Percentiles rank a stretch among this genome's conserved stretches.
phyloP scores from a whole-genome alignment of 2,329 filamentous ascomycete species.

The Venturia pyrina region DNA sequence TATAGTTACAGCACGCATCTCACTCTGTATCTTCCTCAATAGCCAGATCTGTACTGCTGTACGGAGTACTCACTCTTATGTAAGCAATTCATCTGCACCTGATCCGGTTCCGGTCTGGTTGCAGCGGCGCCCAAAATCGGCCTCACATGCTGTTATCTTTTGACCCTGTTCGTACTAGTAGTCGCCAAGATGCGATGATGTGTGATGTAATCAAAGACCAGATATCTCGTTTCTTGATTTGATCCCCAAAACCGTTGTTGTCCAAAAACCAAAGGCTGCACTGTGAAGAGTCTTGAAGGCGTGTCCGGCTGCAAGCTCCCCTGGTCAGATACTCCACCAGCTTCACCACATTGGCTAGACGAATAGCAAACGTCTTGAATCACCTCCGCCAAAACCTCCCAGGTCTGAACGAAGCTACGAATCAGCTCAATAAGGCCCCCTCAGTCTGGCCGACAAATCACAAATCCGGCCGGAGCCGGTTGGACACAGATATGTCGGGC shows the following conservation, averaged over 20 bases:
- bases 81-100: too few species aligned
- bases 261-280: too few species aligned
- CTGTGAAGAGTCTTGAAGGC: not conserved
- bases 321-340: not conserved
- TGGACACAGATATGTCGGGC: constrained; percentile 1
- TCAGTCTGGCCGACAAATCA: not conserved
- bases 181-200: not conserved
- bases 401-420: not conserved
- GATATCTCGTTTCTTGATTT: not conserved
- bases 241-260: not conserved
- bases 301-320: not conserved
- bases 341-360: constrained; percentile 3
- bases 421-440: not conserved
- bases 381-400: constrained; percentile 10
- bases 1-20: too few species aligned
- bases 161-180: not conserved
- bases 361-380: not conserved
- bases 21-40: too few species aligned
- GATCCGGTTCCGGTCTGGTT: too few species aligned
- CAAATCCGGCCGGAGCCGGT: constrained; percentile 8
- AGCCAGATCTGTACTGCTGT: too few species aligned
- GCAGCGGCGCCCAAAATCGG: too few species aligned
- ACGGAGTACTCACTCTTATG: too few species aligned
- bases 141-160: not conserved
- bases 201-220: not conserved